A percentile compares a stretch with the other conserved stretches of the same genome.
These are phyloP conservation scores for Talaromyces sp. DNA, from an alignment of 2,329 filamentous ascomycete genomes.

Conservation along the genomic window DNA sequence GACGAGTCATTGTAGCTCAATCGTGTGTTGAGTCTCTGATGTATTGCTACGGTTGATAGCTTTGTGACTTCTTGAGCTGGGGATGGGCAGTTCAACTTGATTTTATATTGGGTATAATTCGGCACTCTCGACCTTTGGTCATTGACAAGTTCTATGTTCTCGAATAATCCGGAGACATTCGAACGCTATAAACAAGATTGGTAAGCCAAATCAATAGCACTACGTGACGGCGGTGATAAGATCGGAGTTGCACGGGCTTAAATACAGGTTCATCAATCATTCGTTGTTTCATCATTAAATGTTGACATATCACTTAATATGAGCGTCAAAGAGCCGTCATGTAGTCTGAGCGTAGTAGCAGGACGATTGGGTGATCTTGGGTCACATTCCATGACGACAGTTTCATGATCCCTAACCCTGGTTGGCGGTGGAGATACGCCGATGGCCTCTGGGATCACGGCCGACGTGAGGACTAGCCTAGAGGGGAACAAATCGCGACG, in stretches of 20 bases:
- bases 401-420: neutral
- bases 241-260: neutral
- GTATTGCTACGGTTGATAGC: too few species aligned
- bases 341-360: too few species aligned
- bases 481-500: neutral
- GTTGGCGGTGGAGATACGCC: neutral
- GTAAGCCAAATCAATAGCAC: neutral
- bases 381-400: neutral
- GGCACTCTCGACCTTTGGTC: too few species aligned
- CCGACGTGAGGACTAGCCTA: neutral
- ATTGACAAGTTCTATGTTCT: neutral
- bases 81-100: neutral
- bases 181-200: neutral
- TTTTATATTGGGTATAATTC: too few species aligned
- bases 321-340: neutral
- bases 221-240: neutral
- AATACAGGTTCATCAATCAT: neutral
- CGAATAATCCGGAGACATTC: neutral
- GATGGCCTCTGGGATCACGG: neutral
- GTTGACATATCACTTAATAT: constrained; percentile 1
- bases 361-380: neutral
- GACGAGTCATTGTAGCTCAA: neutral
- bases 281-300: neutral
- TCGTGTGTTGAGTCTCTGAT: neutral
- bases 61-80: too few species aligned